phyloP scores from a whole-genome alignment of 495 filamentous ascomycete species.

The Margaritispora aquatica region DNA sequence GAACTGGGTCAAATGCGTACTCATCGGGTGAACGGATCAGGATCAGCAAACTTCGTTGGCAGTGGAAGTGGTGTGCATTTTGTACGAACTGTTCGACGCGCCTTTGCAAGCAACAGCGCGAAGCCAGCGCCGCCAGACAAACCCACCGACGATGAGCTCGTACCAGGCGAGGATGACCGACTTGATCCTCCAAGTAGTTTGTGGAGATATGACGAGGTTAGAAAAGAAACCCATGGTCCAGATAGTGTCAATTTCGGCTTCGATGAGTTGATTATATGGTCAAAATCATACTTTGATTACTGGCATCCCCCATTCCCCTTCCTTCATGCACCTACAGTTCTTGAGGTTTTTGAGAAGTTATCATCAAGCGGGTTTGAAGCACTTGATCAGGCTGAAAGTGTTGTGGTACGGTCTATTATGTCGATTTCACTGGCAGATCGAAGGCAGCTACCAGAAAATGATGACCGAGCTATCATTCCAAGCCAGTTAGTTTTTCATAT shows the following conservation, averaged over 20 bases:
- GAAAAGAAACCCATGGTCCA: neutral
- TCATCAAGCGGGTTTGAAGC: slow-evolving; percentile 19
- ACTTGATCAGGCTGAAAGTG: slow-evolving; percentile 26
- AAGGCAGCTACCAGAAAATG: slow-evolving; percentile 8
- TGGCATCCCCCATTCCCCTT: slow-evolving; percentile 46
- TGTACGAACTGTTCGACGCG: slow-evolving; percentile 39
- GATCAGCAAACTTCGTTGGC: slow-evolving; percentile 31
- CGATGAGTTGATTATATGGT: slow-evolving; percentile 30
- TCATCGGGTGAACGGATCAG: neutral
- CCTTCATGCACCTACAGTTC: slow-evolving; percentile 36
- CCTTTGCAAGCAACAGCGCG: slow-evolving; percentile 35
- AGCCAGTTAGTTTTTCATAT: slow-evolving; percentile 32
- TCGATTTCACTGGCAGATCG: slow-evolving; percentile 32
- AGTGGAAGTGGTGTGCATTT: slow-evolving; percentile 47
- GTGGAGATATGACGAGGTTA: neutral
- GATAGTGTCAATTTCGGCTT: neutral
- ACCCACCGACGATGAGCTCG: slow-evolving; percentile 26
- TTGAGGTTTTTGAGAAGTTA: slow-evolving; percentile 32
- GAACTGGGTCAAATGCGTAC: slow-evolving; percentile 4
- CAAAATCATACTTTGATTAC: slow-evolving; percentile 37
- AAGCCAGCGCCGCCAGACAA: neutral
- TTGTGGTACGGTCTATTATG: slow-evolving; percentile 39
- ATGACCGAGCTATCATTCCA: slow-evolving; percentile 25
- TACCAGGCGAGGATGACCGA: slow-evolving; percentile 43
- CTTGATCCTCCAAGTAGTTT: slow-evolving; percentile 15